phyloP scores from a whole-genome alignment of 1,139 yeast genomes.

The Chernovozyma aurita region DNA sequence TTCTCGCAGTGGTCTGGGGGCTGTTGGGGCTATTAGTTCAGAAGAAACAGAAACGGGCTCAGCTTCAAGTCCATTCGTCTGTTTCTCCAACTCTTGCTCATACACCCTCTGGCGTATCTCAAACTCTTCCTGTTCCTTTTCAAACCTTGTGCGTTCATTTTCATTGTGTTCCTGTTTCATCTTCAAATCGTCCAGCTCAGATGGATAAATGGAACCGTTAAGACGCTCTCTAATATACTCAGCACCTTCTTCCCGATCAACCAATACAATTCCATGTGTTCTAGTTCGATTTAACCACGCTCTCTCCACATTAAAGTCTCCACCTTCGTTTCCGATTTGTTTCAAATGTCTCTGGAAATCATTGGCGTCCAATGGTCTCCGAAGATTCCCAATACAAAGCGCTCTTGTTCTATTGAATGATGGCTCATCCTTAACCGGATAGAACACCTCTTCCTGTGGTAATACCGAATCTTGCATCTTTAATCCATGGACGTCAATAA shows the following conservation, averaged over 20 bases:
- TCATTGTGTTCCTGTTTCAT: slow-evolving; percentile 19
- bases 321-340: slow-evolving; percentile 21
- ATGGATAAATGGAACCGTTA: slow-evolving; percentile 31
- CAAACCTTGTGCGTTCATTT: slow-evolving; percentile 20
- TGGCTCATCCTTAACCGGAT: slow-evolving; percentile 26
- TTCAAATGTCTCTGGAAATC: slow-evolving; percentile 33
- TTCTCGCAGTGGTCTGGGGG: not conserved
- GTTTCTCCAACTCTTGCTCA: slow-evolving; percentile 10
- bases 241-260: slow-evolving; percentile 38
- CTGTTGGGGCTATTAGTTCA: not conserved
- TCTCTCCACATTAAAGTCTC: slow-evolving; percentile 28
- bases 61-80: slow-evolving; percentile 3
- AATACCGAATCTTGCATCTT: slow-evolving; percentile 16
- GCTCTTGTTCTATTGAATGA: slow-evolving; percentile 38
- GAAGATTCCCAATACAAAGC: slow-evolving; percentile 38
- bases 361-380: slow-evolving; percentile 33
- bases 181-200: slow-evolving; percentile 20
- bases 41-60: not conserved
- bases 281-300: slow-evolving; percentile 42
- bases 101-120: slow-evolving; percentile 8
- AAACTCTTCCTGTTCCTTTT: slow-evolving; percentile 16
- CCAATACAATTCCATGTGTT: slow-evolving; percentile 40
- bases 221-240: slow-evolving; percentile 26
- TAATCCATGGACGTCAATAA: slow-evolving; percentile 23
- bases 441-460: slow-evolving; percentile 28